A percentile compares a stretch with the other conserved stretches of the same genome.
Conservation (phyloP, 495 filamentous ascomycete genomes). For the Aspergillus leporis region DNA sequence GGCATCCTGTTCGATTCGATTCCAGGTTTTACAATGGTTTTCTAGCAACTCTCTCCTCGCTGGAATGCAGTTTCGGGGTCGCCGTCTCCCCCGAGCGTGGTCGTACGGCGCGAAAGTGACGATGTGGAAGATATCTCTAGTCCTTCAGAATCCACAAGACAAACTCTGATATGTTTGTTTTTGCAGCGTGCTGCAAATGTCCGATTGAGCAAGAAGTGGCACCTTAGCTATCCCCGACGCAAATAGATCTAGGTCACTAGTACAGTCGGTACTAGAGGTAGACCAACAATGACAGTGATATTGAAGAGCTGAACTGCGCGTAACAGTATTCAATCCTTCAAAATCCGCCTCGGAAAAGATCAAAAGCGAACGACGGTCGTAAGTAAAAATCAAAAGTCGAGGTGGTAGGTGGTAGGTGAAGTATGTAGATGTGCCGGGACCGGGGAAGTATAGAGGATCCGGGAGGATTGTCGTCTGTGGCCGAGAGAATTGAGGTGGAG, state of each 20-base stretch:
- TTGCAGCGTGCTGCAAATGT: slow-evolving; percentile 19
- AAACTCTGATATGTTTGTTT: slow-evolving; percentile 21
- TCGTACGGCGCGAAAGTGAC: slow-evolving; percentile 48
- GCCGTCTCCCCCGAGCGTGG: slow-evolving; percentile 53
- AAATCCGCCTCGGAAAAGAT: neutral
- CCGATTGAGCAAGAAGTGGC: slow-evolving; percentile 25
- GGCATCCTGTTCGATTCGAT: slow-evolving; percentile 52
- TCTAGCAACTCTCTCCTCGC: slow-evolving; percentile 7
- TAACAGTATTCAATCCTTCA: slow-evolving; percentile 4
- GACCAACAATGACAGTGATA: neutral
- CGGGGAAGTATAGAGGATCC: slow-evolving; percentile 12
- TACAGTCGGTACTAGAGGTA: neutral
- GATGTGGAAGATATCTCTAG: slow-evolving; percentile 26
- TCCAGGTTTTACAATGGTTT: slow-evolving; percentile 11
- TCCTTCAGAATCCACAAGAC: slow-evolving; percentile 15
- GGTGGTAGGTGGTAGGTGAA: slow-evolving; percentile 7
- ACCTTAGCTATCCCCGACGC: slow-evolving; percentile 20
- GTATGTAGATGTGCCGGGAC: slow-evolving; percentile 7
- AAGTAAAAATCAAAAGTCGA: slow-evolving; percentile 10
- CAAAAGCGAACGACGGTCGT: slow-evolving; percentile 14
- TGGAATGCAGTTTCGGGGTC: slow-evolving; percentile 44
- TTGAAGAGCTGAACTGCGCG: neutral
- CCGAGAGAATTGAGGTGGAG: slow-evolving; percentile 13
- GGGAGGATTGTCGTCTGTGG: slow-evolving; percentile 16
- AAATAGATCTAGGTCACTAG: neutral